Conservation (phyloP, 2,329 filamentous ascomycete species). For the Apiospora saccharicola region DNA sequence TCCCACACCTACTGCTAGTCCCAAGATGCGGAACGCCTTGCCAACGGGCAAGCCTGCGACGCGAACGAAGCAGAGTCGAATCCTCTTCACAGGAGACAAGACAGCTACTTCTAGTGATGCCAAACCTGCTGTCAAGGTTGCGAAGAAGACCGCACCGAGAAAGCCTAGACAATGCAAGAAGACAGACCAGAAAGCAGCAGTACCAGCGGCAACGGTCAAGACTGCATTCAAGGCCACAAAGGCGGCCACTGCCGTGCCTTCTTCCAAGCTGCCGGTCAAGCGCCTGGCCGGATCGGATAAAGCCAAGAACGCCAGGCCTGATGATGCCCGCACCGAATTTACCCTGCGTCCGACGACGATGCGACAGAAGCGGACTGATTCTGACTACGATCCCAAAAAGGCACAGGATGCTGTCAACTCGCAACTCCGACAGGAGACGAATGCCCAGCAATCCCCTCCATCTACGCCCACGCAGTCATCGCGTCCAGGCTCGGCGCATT, state of each 20-base stretch:
- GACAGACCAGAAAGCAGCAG: slow-evolving; percentile 47
- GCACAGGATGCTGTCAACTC: slow-evolving; percentile 29
- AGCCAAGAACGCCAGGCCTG: not conserved
- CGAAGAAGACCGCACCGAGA: slow-evolving; percentile 43
- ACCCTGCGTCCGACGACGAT: slow-evolving; percentile 23
- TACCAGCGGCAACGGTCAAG: slow-evolving; percentile 40
- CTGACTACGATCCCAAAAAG: not conserved
- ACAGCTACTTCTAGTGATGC: slow-evolving; percentile 39
- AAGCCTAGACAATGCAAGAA: slow-evolving; percentile 52
- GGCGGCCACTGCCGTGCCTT: slow-evolving; percentile 28
- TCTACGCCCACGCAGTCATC: slow-evolving; percentile 36
- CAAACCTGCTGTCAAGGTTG: slow-evolving; percentile 33
- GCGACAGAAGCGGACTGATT: slow-evolving; percentile 10
- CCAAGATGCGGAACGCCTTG: slow-evolving; percentile 52
- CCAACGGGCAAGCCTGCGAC: slow-evolving; percentile 46
- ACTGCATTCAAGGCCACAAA: slow-evolving; percentile 41
- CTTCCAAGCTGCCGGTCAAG: slow-evolving; percentile 39
- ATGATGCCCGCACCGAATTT: slow-evolving; percentile 23
- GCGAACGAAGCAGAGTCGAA: slow-evolving; percentile 57
- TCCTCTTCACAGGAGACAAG: slow-evolving; percentile 49
- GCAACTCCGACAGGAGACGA: slow-evolving; percentile 29
- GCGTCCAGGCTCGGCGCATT: slow-evolving; percentile 28
- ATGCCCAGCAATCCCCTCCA: slow-evolving; percentile 30
- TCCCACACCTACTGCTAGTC: slow-evolving; percentile 65
- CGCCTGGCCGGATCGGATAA: slow-evolving; percentile 26